Base-by-base conservation (phyloP, 2,329 filamentous ascomycete genomes). In the Arthrobotrys musiformis region DNA sequence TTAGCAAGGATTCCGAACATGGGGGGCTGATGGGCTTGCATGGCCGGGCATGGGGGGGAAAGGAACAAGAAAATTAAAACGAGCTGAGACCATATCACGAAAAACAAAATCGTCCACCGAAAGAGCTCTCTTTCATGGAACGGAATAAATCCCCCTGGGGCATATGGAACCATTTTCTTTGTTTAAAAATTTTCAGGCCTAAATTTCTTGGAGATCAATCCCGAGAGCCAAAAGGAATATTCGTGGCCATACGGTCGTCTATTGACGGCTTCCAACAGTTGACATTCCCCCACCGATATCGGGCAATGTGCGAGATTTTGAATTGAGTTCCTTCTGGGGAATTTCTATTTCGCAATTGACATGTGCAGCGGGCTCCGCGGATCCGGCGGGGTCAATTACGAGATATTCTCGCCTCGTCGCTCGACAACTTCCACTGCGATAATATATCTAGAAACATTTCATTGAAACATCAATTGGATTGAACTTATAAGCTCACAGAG, bases 311-410 rank as follows among this genome's bases (percentile, higher is more conserved):
- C 30, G 54, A 40, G 52, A 15, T 33, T 37, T 40, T 19, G 19
- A 48, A 48, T 48, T 17, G 63, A 54, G 19, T 15, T 24, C 19
- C 19, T 50, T 26, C 52, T 24, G 46, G 13, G n/a, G 30, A 17
- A 44, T 52, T 46, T 30, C n/a, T 6, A 35, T 56, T 35, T 48
- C 19, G 28, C 26, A 56, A 35, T 35, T 56, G 28, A 11, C 30
- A 40, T 58, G 26, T 58, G 19, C 28, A 60, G 26, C 68, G 68
- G 68, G 11, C 68, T 48, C 68, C 68, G 58, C 40, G 48, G 48
- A 58, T 56, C 68, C 60, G 68, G 24, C 50, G 54, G 33, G 33
- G 54, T 35, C 13, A 13, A 33, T 19, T 28, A 13, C 19, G 19
- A 24, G 42, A 24, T 22, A 24, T 2, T 4, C 9, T 26, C 24